Base-by-base conservation (phyloP, 495 filamentous ascomycete genomes). In the Penicillium samsonianum region DNA sequence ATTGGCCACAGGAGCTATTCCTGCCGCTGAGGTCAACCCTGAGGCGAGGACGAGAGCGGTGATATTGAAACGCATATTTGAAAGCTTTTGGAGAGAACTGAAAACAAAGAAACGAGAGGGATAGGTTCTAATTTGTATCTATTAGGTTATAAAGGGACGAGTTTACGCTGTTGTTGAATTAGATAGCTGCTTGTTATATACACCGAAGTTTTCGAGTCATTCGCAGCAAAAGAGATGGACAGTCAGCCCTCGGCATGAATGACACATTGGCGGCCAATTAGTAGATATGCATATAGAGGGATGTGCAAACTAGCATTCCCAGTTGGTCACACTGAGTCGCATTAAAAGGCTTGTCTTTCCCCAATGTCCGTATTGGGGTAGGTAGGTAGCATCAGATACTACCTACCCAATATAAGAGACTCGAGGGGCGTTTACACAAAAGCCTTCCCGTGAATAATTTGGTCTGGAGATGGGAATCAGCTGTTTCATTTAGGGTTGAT, bases 31-130 rank as follows among this genome's bases (percentile, higher is more conserved):
- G 9, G 56, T 31, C 50, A 65, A 38, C n/a, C 53, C 50, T 2
- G 53, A 59, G n/a, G 35, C 55, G 11, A 65, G 46, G 38, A 59
- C 7, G 8, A 62, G 38, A 17, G 33, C 23, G 11, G 60, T 11
- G n/a, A 58, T 28, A 4, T 55, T 42, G 30, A 67, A 55, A 17
- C 40, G 61, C 64, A 67, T 67, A n/a, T 26, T 59, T 25, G n/a
- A 40, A 1, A 8, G 40, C 23, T 1, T 28, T 14, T 22, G 41
- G 28, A 16, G 17, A 33, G 11, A 4, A 22, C 17, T 16, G 16
- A 26, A 16, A 17, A n/a, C 35, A 16, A 17, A 25, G 6, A 12
- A 38, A 4, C 5, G 20, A 35, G 12, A 51, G 5, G 10, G 4
- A 5, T 42, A 33, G 4, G n/a, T 14, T 31, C 12, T 5, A 26